phyloP scores from a whole-genome alignment of 805 yeast genomes.

The Sungouiella blattae region DNA sequence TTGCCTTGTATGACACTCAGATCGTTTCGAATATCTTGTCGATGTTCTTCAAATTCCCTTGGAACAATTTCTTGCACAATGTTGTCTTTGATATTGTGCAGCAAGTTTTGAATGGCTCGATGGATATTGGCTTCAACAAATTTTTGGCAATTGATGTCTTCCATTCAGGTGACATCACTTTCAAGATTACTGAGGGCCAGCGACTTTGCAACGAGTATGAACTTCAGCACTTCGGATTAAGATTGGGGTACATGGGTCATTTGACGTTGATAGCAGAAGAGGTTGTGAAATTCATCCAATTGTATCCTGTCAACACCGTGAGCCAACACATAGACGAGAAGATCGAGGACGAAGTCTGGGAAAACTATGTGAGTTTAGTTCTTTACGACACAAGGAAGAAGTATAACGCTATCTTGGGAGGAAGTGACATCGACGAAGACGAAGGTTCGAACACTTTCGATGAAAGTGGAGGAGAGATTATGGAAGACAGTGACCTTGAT shows the following conservation, averaged over 20 bases:
- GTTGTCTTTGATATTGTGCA: conserved; percentile 47
- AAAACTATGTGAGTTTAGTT: conserved; percentile 74
- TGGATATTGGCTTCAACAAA: conserved; percentile 48
- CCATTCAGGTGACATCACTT: conserved; percentile 42
- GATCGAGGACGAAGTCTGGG: conserved; percentile 58
- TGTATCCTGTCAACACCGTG: conserved; percentile 37
- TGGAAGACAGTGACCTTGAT: conserved; percentile 31
- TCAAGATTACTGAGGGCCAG: conserved; percentile 44
- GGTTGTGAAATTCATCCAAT: conserved; percentile 28
- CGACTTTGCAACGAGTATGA: conserved; percentile 30
- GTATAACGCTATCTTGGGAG: conserved; percentile 91
- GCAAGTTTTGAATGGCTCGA: conserved; percentile 45
- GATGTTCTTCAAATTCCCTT: conserved; percentile 45
- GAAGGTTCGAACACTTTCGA: conserved; percentile 19
- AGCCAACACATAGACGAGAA: conserved; percentile 36
- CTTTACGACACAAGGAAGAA: conserved; percentile 88
- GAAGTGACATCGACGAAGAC: conserved; percentile 45
- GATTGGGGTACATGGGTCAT: conserved; percentile 31
- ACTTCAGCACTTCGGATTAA: conserved; percentile 22
- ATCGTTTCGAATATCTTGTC: conserved; percentile 38
- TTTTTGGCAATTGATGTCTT: conserved; percentile 56
- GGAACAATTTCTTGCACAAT: conserved; percentile 47
- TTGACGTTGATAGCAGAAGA: conserved; percentile 31
- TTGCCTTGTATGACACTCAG: conserved; percentile 41
- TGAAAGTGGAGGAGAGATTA: conserved; percentile 37